Evolutionary conservation across 2,329 filamentous ascomycete genomes (phyloP), one percentile per base, ranked within the genome.

Genomic region (Helotiales sp.): DNA sequence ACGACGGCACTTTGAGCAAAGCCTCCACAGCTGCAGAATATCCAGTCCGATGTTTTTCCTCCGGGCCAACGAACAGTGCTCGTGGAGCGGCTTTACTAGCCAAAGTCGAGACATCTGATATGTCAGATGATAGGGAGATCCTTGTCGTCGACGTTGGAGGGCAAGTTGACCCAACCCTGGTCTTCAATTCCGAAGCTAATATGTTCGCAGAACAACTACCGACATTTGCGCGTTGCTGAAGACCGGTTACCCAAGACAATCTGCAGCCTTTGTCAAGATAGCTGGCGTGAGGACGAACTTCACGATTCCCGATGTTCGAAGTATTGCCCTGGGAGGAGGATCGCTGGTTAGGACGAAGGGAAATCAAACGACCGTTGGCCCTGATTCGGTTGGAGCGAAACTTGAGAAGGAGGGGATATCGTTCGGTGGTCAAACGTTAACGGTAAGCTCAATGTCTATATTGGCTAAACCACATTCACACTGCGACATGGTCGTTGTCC

Each of bases 21-120:
- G 85, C 83, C 0, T 80, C 82, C 2, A 79, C 81, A 62, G 87
- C 87, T 1, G 82, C 86, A 0, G 78, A 81, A 17, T 77, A 88
- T 26, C 88, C 88, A 0, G 88, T 90, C 58, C 79, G 84, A 57
- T 89, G 86, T 0, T 90, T 90, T 71, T 86, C 86, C 0, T 87
- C 84, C 45, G 88, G 88, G 0, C 86, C 87, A 2, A 89, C 88
- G 0, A 90, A 90, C 73, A 87, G 85, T 64, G 87, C 89, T 80
- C 83, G 84, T 61, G 87, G 87, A 0, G 87, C 87, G 1, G 88
- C 87, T 0, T 89, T 89, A 64, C 77, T 91, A 1, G 72, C 74
- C 6, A 75, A 73, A 61, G 50, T 67, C 10, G 62, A 69, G 20
- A 65, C 43, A 3, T 32, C 55, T 3, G 58, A 69, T 26, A 24